Conservation (phyloP, 306 rosid genomes). For the cucumber (Cucumis sativus) region Cucumber_9930_V3 NC_026655.2:1504001-1504500, state of each 20-base stretch:
- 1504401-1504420: slow-evolving; percentile 97
- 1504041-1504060: neutral
- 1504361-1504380: slow-evolving; percentile 93
- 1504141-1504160: slow-evolving; percentile 83
- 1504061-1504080: slow-evolving; percentile 14
- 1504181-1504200: slow-evolving; percentile 77
- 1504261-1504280: slow-evolving; percentile 70
- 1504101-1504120: slow-evolving; percentile 87
- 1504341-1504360: slow-evolving; percentile 99
- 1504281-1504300: slow-evolving; percentile 86
- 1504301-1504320: slow-evolving; percentile 91
- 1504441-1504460: slow-evolving; percentile 60
- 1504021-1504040: neutral
- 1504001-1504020: neutral
- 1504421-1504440: slow-evolving; percentile 65
- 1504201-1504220: slow-evolving; percentile 80
- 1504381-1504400: slow-evolving; percentile 98
- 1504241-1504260: slow-evolving; percentile 89
- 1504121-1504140: slow-evolving; percentile 89
- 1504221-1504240: slow-evolving; percentile 86
- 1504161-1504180: slow-evolving; percentile 81
- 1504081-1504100: slow-evolving; percentile 51
- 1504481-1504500: slow-evolving; percentile 77
- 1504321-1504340: slow-evolving; percentile 90
- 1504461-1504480: slow-evolving; percentile 75